Base-by-base conservation (phyloP, 2,329 filamentous ascomycete genomes). In the Aureobasidium subglaciale region DNA sequence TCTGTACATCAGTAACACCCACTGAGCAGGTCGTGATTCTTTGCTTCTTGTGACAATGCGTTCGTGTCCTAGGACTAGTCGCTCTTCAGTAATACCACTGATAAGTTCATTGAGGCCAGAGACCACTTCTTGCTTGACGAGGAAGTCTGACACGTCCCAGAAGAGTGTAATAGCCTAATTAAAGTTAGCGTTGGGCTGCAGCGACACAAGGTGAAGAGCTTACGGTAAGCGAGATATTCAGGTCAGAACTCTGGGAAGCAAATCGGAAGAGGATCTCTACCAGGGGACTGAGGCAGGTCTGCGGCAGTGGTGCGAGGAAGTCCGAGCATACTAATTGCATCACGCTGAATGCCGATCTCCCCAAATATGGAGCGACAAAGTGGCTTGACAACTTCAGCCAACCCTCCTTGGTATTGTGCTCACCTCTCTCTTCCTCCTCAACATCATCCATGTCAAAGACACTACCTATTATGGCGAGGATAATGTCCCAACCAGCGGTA, bases 291-390 rank as follows among this genome's bases (percentile, higher is more conserved):
- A 96, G 48, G 76, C 81, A 67, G 82, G 83, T 42, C 82, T 87
- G 56, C 85, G 78, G 74, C n/a, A 78, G 68, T 6, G 87, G 84
- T 13, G 84, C 79, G 30, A 99, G 73, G 65, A 99, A 99, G 69
- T 99, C 93, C 0, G 93, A 96, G 69, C 91, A 95, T 42, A 99
- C 87, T 3, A 99, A 82, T 68, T 97, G 90, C 11, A 95, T 76
- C 2, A 91, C 95, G 60, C 83, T 87, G 68, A 99, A 99, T 0
- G 92, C 88, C 15, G 89, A 86, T 59, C 90, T 82, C 50, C 96
- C 87, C 20, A 97, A 79, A 61, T 85, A 86, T 41, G 84, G 78
- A 11, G 90, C 92, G 6, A 76, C 70, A 9, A 76, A 65, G n/a
- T 68, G 62, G 29, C 61, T 62, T 8, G 63, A 61, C 10, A 68